Evolutionary conservation across 768 basidiomycete genomes (phyloP).

Genomic region (Favolaschia claudopus): DNA sequence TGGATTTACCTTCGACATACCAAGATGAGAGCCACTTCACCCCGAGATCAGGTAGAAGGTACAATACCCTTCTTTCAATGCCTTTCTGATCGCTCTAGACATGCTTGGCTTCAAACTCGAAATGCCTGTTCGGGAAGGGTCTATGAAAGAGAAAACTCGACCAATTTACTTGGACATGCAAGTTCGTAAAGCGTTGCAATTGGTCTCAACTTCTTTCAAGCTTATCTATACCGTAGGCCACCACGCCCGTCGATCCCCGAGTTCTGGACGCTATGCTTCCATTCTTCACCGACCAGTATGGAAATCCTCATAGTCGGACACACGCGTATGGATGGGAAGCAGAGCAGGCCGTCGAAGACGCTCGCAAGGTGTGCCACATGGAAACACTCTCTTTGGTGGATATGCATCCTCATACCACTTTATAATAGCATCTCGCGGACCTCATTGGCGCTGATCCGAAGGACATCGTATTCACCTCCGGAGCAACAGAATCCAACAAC

Average conservation of each 20-base stretch:
- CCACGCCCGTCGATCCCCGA: constrained; percentile 96
- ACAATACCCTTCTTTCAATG: constrained; percentile 16
- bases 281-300: constrained; percentile 93
- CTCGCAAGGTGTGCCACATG: constrained; percentile 68
- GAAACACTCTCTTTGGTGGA: constrained; percentile 5
- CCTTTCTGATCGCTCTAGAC: constrained; percentile 53
- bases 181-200: constrained; percentile 49
- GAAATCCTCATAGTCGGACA: constrained; percentile 97
- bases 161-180: constrained; percentile 99
- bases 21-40: constrained; percentile 73
- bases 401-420: background rate
- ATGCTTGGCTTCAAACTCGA: constrained; percentile 91
- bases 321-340: constrained; percentile 99
- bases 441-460: constrained; percentile 94
- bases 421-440: constrained; percentile 80
- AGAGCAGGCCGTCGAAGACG: constrained; percentile 92
- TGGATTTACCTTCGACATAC: constrained; percentile 80
- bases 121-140: constrained; percentile 64
- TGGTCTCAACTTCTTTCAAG: constrained; percentile 3
- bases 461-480: constrained; percentile 97
- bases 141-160: constrained; percentile 66
- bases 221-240: constrained; percentile 65
- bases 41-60: constrained; percentile 75
- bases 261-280: constrained; percentile 98
- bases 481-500: constrained; percentile 98